These are phyloP conservation scores for Vanrija humicola DNA, from an alignment of 1,284 basidiomycete species.

Conservation along the genomic window DNA sequence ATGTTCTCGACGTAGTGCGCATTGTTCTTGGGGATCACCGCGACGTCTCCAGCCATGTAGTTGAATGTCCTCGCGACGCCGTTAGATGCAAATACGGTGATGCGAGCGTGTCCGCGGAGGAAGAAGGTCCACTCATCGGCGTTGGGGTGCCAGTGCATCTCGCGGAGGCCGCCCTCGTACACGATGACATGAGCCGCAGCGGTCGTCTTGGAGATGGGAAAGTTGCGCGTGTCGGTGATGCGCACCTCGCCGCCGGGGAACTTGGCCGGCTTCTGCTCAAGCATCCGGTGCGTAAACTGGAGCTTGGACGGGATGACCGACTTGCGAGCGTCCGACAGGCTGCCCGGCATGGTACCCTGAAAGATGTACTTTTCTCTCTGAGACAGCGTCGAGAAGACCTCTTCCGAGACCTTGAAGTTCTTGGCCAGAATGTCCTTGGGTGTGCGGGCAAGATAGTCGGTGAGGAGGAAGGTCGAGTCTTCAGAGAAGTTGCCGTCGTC, in stretches of 20 bases:
- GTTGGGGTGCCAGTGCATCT: constrained; percentile 65
- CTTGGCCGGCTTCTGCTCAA: constrained; percentile 48
- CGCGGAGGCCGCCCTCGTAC: constrained; percentile 63
- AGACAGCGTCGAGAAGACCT: constrained; percentile 52
- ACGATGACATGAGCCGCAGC: constrained; percentile 65
- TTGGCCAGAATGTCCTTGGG: constrained; percentile 63
- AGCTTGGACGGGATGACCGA: constrained; percentile 13
- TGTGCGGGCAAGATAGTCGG: constrained; percentile 55
- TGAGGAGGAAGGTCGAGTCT: constrained; percentile 62
- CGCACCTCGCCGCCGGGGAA: constrained; percentile 59
- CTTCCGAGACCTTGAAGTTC: constrained; percentile 60
- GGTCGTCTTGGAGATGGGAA: constrained; percentile 59
- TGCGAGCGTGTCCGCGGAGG: constrained; percentile 56
- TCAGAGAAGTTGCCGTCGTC: constrained; percentile 64
- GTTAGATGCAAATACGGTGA: constrained; percentile 62
- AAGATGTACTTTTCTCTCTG: constrained; percentile 62
- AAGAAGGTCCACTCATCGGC: constrained; percentile 48
- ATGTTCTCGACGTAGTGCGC: constrained; percentile 69
- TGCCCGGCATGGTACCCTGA: constrained; percentile 47
- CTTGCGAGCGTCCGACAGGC: constrained; percentile 9
- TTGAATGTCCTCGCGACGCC: constrained; percentile 65
- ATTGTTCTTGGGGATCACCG: constrained; percentile 52
- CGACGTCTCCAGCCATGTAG: constrained; percentile 64
- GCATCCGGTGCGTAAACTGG: constrained; percentile 31
- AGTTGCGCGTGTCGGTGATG: constrained; percentile 60